Conservation (phyloP, 2,329 filamentous ascomycete species). For the Emmonsia crescens region DNA sequence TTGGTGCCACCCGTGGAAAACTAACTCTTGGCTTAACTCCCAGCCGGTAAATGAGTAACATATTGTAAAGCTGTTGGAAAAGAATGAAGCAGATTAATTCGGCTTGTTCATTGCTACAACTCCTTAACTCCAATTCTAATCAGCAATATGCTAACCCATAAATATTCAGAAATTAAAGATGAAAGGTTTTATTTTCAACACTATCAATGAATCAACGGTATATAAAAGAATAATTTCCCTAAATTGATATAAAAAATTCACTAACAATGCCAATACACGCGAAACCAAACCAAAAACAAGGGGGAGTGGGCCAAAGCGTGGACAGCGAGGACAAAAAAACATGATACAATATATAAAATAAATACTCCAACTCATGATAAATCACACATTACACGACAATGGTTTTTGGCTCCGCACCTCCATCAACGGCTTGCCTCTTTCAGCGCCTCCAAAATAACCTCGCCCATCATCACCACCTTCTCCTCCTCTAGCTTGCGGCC, state of each 20-base stretch:
- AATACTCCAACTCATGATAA: neutral
- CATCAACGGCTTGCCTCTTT: neutral
- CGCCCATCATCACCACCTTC: slow-evolving; percentile 28
- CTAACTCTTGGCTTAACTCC: too few relatives aligned
- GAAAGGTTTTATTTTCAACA: neutral
- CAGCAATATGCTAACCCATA: neutral
- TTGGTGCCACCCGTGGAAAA: too few relatives aligned
- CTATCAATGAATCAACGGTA: neutral
- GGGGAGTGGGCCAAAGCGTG: neutral
- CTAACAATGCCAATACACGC: too few relatives aligned
- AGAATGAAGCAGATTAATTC: neutral
- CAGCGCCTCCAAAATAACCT: slow-evolving; percentile 23
- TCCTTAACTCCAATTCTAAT: neutral
- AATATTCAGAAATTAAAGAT: neutral
- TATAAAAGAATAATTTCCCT: neutral
- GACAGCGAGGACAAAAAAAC: neutral
- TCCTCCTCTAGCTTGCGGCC: slow-evolving; percentile 23
- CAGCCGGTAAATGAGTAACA: too few relatives aligned
- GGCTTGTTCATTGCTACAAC: neutral
- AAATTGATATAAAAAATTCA: too few relatives aligned
- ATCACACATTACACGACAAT: neutral
- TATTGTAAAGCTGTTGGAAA: neutral
- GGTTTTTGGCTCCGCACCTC: neutral
- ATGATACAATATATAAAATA: neutral
- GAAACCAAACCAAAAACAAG: too few relatives aligned